phyloP scores from a whole-genome alignment of 2,329 filamentous ascomycete genomes.

The Paraconiothyrium brasiliense region DNA sequence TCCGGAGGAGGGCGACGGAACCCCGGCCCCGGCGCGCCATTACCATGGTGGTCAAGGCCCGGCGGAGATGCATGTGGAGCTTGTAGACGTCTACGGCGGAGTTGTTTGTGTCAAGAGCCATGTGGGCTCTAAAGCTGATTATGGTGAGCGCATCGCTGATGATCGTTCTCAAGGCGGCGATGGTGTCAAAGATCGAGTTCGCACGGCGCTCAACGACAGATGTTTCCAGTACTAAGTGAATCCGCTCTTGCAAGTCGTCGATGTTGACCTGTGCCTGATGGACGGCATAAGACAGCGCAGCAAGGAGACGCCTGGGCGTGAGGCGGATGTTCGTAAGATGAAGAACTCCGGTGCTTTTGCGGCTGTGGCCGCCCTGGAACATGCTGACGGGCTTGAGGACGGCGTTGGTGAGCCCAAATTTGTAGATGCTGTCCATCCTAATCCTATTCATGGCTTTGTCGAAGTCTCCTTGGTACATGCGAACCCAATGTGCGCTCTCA shows the following conservation, averaged over 20 bases:
- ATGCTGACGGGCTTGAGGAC: not conserved
- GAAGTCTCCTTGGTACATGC: not conserved
- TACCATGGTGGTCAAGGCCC: slow-evolving; percentile 10
- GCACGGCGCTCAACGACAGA: not conserved
- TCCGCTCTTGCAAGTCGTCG: not conserved
- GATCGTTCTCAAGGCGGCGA: not conserved
- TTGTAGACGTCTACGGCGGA: slow-evolving; percentile 16
- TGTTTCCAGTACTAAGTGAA: not conserved
- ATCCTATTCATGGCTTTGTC: not conserved
- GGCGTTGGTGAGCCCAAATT: not conserved
- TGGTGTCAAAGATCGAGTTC: not conserved
- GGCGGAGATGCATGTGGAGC: slow-evolving; percentile 15
- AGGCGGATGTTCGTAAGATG: not conserved
- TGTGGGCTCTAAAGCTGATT: not conserved
- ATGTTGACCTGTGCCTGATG: not conserved
- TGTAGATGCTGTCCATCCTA: not conserved
- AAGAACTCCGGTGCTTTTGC: not conserved
- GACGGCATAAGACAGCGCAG: not conserved
- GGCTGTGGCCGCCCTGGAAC: not conserved
- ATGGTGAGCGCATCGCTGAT: not conserved
- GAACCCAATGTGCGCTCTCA: not conserved
- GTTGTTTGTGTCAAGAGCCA: slow-evolving; percentile 9
- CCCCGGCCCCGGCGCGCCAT: not conserved
- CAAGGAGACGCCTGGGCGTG: not conserved
- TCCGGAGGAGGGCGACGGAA: not conserved